A percentile compares a stretch with the other conserved stretches of the same genome.
Conservation (phyloP, 768 basidiomycete genomes). For the Rhizopogon rudus region DNA sequence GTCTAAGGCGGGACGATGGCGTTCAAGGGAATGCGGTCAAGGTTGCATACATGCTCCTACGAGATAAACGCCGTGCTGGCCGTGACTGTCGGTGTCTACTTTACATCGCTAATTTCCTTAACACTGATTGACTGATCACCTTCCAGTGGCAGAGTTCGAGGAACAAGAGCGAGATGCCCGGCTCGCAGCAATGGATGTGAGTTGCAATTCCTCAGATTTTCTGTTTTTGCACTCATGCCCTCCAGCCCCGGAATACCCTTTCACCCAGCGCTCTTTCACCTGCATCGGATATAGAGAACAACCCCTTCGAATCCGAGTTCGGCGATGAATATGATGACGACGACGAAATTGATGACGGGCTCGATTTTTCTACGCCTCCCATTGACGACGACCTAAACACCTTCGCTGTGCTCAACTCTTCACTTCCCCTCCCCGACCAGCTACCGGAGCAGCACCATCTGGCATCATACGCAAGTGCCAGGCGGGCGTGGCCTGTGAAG, state of each 20-base stretch:
- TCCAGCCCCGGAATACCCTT: slow-evolving; percentile 62
- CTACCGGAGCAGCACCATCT: slow-evolving; percentile 66
- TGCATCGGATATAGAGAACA: slow-evolving; percentile 59
- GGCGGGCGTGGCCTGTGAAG: slow-evolving; percentile 41
- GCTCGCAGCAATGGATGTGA: slow-evolving; percentile 73
- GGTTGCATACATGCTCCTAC: slow-evolving; percentile 90
- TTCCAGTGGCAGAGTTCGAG: slow-evolving; percentile 66
- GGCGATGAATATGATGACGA: slow-evolving; percentile 29
- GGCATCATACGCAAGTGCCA: slow-evolving; percentile 56
- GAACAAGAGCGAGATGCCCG: slow-evolving; percentile 85
- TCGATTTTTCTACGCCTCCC: slow-evolving; percentile 43
- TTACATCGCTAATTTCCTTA: not conserved
- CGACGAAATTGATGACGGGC: slow-evolving; percentile 54
- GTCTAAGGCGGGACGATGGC: slow-evolving; percentile 77
- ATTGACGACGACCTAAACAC: slow-evolving; percentile 42
- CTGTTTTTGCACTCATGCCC: slow-evolving; percentile 3
- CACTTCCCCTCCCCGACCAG: slow-evolving; percentile 68
- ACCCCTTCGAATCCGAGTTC: slow-evolving; percentile 81
- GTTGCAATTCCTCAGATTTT: slow-evolving; percentile 30
- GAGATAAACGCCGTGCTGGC: slow-evolving; percentile 82
- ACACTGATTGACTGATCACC: slow-evolving; percentile 11
- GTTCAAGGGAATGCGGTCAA: slow-evolving; percentile 89
- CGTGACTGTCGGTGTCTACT: slow-evolving; percentile 67
- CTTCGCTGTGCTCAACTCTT: slow-evolving; percentile 88
- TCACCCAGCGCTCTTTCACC: slow-evolving; percentile 69